Base-by-base conservation (phyloP, 2,329 filamentous ascomycete species). In the Colletotrichum musae region DNA sequence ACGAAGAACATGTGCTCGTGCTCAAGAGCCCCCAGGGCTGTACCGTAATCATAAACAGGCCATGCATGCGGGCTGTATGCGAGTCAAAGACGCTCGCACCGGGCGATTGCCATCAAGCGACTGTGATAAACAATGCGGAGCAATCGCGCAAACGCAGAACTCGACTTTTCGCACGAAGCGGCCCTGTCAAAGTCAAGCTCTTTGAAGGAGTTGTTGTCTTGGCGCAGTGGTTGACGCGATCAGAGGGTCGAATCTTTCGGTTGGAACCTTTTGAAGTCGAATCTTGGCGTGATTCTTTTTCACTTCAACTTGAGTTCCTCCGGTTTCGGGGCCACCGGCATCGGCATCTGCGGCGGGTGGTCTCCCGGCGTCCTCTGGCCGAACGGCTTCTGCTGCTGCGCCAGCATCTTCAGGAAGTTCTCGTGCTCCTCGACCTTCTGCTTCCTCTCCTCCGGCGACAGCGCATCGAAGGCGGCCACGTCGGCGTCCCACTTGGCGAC, bases 401-500 rank as follows among this genome's bases (percentile, higher is more conserved):
- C 64, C 62, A 73, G 73, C 7, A 73, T 28, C n/a, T 50, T 68
- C 10, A 53, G 47, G 0, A 68, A 54, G n/a, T 78, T 76, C 60
- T 76, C 71, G 16, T 72, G 72, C 61, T 82, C 77, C 36, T 83
- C 80, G 6, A 85, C 78, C 50, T 82, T 78, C 70, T 83, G 82
- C 62, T 86, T 85, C 77, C 91, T 87, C 73, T 92, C 89, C 56
- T 89, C 87, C 7, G 87, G 84, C 0, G 87, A 78, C 6, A 92
- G 79, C 28, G 82, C 82, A 6, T 89, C 86, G 77, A 90, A 93
- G 21, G 84, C 85, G 2, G 86, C 87, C 0, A 88, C 88, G 73
- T 92, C 87, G 71, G 85, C 84, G 72, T 93, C 91, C 91, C 91
- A 93, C 73, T 86, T 81, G 28, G 81, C 82, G 12, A 93, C 89